These are phyloP conservation scores for Clathrospora elynae DNA, from an alignment of 2,329 filamentous ascomycete species.

Conservation along the genomic window DNA sequence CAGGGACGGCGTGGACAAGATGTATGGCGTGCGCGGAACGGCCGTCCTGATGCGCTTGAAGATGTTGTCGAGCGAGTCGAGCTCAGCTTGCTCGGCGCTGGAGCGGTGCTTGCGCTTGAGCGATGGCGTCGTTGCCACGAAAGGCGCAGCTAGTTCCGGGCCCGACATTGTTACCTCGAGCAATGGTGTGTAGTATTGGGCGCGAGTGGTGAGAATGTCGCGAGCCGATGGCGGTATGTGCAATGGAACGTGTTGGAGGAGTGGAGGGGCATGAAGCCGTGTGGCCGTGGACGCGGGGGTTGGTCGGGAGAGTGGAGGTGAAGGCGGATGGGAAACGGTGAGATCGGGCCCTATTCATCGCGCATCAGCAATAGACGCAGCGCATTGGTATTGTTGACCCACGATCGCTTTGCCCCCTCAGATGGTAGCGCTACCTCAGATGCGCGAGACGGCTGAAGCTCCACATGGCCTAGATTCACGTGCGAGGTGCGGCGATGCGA, in stretches of 20 bases:
- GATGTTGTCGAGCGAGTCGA: constrained; percentile 48
- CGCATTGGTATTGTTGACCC: neutral
- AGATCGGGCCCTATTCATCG: too few relatives aligned
- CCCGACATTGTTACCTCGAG: constrained; percentile 36
- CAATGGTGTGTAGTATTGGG: neutral
- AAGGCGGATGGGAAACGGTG: neutral
- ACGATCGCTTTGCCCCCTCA: neutral
- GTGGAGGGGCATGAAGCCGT: constrained; percentile 26
- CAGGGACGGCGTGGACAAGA: constrained; percentile 55
- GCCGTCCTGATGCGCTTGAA: constrained; percentile 52
- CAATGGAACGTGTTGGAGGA: constrained; percentile 13
- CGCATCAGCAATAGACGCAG: too few relatives aligned
- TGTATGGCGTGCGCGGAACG: constrained; percentile 53
- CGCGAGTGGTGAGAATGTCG: constrained; percentile 8
- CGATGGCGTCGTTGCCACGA: constrained; percentile 32
- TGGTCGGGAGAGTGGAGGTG: constrained; percentile 7
- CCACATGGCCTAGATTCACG: too few relatives aligned
- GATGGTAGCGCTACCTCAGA: neutral
- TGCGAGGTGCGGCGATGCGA: too few relatives aligned
- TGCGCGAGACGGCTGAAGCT: neutral
- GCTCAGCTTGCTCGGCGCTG: constrained; percentile 43
- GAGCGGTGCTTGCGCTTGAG: constrained; percentile 37
- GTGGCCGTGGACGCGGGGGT: constrained; percentile 7
- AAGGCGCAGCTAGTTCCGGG: constrained; percentile 30
- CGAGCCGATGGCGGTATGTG: constrained; percentile 12